Conservation (phyloP, 2,329 filamentous ascomycete species). For the Trichoderma guizhouense region DNA sequence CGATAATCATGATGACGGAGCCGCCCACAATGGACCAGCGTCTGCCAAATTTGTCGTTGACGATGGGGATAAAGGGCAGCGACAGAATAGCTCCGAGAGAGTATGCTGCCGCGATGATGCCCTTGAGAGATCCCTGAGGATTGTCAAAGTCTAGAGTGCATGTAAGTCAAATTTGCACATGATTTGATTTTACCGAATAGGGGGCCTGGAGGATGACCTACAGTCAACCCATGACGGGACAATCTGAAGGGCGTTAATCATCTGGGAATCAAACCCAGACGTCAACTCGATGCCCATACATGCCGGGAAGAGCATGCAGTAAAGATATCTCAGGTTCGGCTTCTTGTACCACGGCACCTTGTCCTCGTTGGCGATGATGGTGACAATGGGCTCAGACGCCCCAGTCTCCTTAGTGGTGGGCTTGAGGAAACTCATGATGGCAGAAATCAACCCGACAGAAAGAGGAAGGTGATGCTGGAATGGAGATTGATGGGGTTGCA, state of each 20-base stretch:
- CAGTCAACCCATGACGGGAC: conserved; percentile 1
- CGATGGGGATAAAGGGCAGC: not conserved
- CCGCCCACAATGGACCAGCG: not conserved
- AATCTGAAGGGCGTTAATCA: conserved; percentile 6
- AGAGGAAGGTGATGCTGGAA: not conserved
- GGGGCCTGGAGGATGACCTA: not conserved
- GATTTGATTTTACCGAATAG: not conserved
- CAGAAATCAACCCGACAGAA: not conserved
- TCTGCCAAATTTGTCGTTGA: conserved; percentile 1
- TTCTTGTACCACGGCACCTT: conserved; percentile 1
- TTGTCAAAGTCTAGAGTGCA: not conserved
- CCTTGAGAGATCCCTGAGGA: not conserved
- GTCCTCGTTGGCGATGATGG: not conserved
- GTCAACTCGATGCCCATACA: conserved; percentile 5
- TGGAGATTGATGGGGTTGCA: not conserved
- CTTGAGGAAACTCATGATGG: not conserved
- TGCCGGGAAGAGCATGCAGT: conserved; percentile 3
- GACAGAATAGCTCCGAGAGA: conserved; percentile 5
- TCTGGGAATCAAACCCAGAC: conserved; percentile 6
- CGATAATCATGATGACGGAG: not conserved
- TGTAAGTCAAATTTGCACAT: not conserved
- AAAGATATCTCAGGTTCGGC: conserved; percentile 2
- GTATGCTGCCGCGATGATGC: not conserved
- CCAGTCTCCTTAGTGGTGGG: not conserved
- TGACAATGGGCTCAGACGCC: not conserved